phyloP scores from a whole-genome alignment of 2,329 filamentous ascomycete genomes.

The Penicillium olsonii region DNA sequence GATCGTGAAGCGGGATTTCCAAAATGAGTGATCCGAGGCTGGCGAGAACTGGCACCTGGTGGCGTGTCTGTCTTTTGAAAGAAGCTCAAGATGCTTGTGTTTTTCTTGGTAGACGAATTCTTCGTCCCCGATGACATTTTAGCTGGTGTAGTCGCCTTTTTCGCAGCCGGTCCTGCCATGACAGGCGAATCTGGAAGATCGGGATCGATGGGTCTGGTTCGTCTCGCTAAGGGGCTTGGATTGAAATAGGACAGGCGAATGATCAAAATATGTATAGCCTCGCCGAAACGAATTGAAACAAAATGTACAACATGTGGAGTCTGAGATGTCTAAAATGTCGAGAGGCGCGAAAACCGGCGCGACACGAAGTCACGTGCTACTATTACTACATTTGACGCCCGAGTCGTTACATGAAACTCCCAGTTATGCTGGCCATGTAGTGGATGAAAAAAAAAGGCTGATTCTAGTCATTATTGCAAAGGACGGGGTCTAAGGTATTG shows the following conservation, averaged over 20 bases:
- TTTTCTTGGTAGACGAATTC: conserved; percentile 39
- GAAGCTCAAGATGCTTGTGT: conserved; percentile 71
- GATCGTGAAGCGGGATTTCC: conserved; percentile 25
- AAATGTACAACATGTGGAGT: conserved; percentile 16
- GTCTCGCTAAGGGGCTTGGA: background rate
- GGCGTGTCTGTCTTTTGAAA: conserved; percentile 68
- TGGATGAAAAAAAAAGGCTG: conserved; percentile 1
- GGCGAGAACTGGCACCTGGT: conserved; percentile 48
- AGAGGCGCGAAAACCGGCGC: conserved; percentile 18
- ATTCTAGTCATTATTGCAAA: conserved; percentile 11
- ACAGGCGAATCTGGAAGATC: background rate
- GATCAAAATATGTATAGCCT: background rate
- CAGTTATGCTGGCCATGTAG: no score
- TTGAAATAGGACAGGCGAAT: background rate
- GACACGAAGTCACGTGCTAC: conserved; percentile 30
- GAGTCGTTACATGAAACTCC: no score
- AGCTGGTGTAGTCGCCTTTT: conserved; percentile 29
- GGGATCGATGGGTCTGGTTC: background rate
- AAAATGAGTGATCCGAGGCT: conserved; percentile 58
- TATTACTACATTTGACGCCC: background rate
- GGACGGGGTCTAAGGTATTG: conserved; percentile 9
- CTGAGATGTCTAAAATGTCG: background rate
- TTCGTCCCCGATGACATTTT: conserved; percentile 16
- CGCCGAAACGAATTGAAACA: background rate
- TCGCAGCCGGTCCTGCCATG: conserved; percentile 29